phyloP scores from a whole-genome alignment of 2,329 filamentous ascomycete species.

The Ambrosiella beaveri region DNA sequence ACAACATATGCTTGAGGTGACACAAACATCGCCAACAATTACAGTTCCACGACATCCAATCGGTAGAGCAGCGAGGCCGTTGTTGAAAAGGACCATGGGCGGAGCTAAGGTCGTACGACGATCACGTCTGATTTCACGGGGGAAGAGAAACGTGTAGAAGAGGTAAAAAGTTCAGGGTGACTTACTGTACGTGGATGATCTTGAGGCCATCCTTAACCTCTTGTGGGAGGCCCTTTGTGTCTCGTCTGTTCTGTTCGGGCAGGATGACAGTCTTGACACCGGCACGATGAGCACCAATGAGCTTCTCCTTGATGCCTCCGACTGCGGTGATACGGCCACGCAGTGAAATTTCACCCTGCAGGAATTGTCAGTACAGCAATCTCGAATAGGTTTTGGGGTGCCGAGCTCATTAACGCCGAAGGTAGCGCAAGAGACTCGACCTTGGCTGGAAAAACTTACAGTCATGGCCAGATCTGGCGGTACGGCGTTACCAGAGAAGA shows the following conservation, averaged over 20 bases:
- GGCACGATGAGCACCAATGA: conserved; percentile 82
- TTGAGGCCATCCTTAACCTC: conserved; percentile 78
- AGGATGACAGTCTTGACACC: conserved; percentile 89
- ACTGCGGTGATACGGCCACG: conserved; percentile 84
- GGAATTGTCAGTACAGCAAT: conserved; percentile 7
- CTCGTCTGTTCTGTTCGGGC: conserved; percentile 77
- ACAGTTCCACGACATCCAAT: background rate
- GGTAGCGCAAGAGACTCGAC: too few species aligned
- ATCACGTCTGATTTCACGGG: background rate
- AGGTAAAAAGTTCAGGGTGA: conserved; percentile 13
- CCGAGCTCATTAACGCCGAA: too few species aligned
- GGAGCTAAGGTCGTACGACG: background rate
- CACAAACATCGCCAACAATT: background rate
- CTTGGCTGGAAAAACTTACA: conserved; percentile 26
- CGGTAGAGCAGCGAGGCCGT: background rate
- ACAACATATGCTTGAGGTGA: background rate
- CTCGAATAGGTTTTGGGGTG: too few species aligned
- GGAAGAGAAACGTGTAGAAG: background rate
- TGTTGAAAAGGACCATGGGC: too few species aligned
- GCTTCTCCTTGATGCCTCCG: conserved; percentile 95
- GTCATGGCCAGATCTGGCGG: conserved; percentile 95
- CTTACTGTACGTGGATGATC: conserved; percentile 78
- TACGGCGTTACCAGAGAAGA: conserved; percentile 74
- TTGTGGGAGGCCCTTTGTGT: conserved; percentile 73
- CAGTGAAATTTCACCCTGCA: conserved; percentile 52